Evolutionary conservation across 1,284 basidiomycete species (phyloP), one percentile per base, ranked within the genome.

Genomic region (Caloboletus inedulis): DNA sequence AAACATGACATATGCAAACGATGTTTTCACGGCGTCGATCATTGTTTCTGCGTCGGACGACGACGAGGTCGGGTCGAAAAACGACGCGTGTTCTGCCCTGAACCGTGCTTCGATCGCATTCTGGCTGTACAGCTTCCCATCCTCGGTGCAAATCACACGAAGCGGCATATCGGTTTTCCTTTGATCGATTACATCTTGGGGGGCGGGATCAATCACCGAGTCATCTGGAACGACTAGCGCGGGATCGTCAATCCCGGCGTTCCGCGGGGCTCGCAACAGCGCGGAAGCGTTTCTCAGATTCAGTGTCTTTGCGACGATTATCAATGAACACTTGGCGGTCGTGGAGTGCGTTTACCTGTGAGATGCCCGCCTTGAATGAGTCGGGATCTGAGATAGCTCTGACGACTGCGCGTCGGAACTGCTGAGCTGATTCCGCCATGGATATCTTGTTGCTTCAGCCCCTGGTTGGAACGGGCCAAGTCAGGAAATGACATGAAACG

Each of bases 1-100:
- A 62, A 23, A 65, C 61, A 62, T 65, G 43, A 46, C 53, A n/a
- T 63, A 62, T 6, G 43, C 43, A 44, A 62, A 62, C 48, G 59
- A 49, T 19, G 59, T 52, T 35, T 49, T 61, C 40, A 64, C 52
- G 0, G 48, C 46, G 37, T 43, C 52, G 14, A 29, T 10, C 44
- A 54, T 48, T 8, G 14, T 34, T 10, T 53, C 40, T 6, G 29
- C 3, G 16, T 57, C 55, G 12, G 39, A 29, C n/a, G 56, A 44
- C 5, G 19, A 21, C 12, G 44, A 36, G 3, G 43, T 35, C 27
- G 49, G 34, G n/a, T 55, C 59, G 34, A 59, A 61, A 18, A 59
- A 44, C 2, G 43, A 36, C 0, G 59, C 29, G 12, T 63, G 48
- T 14, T 61, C 59, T 7, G 21, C 34, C 29, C 21, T 50, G 40